Evolutionary conservation across 2,329 filamentous ascomycete species (phyloP), one percentile per base, ranked within the genome.

Genomic region (Botrytis medusae): DNA sequence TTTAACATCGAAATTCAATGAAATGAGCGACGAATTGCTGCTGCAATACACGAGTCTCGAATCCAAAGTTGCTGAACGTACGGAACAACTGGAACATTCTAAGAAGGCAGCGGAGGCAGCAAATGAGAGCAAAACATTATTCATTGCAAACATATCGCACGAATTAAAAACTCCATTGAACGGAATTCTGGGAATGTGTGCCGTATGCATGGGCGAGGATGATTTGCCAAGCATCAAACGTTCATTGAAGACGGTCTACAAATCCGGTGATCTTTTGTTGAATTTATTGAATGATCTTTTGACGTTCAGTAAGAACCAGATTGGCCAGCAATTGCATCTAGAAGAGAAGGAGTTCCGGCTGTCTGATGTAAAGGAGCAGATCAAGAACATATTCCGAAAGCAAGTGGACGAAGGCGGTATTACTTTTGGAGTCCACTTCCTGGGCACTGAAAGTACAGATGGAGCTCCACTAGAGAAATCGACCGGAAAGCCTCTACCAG

Each of bases 71-170:
- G 89, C 89, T 10, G 90, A 95, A 81, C 87, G 95, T 72, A 98
- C 95, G 0, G 89, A 89, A 51, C 93, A 98, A 82, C 85, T 98
- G 0, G 94, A 97, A 79, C 89, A 93, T 75, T 97, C 92, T 84
- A 97, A 97, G 81, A 93, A 94, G 83, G 93, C 94, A 1, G 95
- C 95, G 1, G 95, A 97, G 82, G 92, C 93, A n/a, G 95, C 95
- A 5, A 98, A 97, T 78, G 93, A 97, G 83, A 97, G 93, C 86
- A 99, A 99, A 84, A 98, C 96, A 0, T 86, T 98, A 14, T 98
- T 98, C 84, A 97, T 99, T 76, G 96, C 96, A 29, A 98, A 98
- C 79, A 97, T 98, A 69, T 92, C 90, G 1, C 89, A 71, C 9
- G 72, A 71, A 48, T 34, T 73, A 4, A 63, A 64, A n/a, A 71